A percentile compares a stretch with the other conserved stretches of the same genome.
These are phyloP conservation scores for Pilasporangium apinafurcum DNA, from an alignment of 352 stramenopile genomes.

Conservation along the genomic window DNA sequence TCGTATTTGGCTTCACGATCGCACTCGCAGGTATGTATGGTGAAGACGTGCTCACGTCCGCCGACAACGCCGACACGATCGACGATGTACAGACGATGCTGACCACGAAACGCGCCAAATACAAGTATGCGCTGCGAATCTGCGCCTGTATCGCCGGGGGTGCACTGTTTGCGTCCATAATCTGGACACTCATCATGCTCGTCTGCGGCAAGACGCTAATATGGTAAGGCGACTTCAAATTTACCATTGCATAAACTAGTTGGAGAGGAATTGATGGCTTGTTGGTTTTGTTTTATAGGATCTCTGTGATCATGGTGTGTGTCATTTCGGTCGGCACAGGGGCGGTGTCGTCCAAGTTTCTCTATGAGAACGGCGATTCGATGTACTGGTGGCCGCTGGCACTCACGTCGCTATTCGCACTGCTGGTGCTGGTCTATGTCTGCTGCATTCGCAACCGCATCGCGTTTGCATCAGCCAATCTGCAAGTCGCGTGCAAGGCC, in stretches of 20 bases:
- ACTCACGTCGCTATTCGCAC: constrained; percentile 26
- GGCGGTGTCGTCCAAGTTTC: constrained; percentile 24
- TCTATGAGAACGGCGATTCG: constrained; percentile 27
- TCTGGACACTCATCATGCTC: constrained; percentile 51
- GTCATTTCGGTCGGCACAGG: constrained; percentile 30
- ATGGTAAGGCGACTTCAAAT: constrained; percentile 13
- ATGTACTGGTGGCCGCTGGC: constrained; percentile 48
- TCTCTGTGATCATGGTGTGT: constrained; percentile 32
- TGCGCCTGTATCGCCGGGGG: constrained; percentile 33
- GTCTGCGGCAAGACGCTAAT: constrained; percentile 58
- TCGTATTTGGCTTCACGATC: constrained; percentile 14
- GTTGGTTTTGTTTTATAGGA: constrained; percentile 6
- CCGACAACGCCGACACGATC: constrained; percentile 6
- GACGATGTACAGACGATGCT: constrained; percentile 10
- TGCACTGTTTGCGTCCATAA: constrained; percentile 24
- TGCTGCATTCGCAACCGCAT: constrained; percentile 48
- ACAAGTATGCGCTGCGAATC: constrained; percentile 49
- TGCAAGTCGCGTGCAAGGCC: constrained; percentile 68
- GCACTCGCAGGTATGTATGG: constrained; percentile 16
- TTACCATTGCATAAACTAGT: too few relatives aligned
- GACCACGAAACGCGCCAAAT: constrained; percentile 43
- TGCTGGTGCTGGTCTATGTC: constrained; percentile 44
- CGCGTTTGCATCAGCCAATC: constrained; percentile 78
- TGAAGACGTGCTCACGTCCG: constrained; percentile 14
- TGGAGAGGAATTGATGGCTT: too few relatives aligned